These are phyloP conservation scores for Vigna unguiculata DNA, from an alignment of 306 rosid species.

Conservation along the genomic window DNA sequence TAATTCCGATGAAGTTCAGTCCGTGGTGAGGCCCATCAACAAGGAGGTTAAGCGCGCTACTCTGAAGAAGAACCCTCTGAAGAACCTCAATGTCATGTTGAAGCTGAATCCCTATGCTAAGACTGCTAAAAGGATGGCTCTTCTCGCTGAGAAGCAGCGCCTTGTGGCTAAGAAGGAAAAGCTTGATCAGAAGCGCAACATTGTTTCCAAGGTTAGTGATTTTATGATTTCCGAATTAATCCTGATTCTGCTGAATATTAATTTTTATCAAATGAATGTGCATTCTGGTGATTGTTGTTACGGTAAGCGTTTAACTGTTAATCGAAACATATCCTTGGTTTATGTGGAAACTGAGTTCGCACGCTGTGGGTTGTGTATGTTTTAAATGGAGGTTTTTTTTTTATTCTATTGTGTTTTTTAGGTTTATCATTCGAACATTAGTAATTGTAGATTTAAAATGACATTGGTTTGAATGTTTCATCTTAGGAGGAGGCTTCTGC, in stretches of 20 bases:
- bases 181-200: conserved; percentile 70
- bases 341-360: too few species aligned
- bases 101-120: conserved; percentile 78
- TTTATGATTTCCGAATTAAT: too few species aligned
- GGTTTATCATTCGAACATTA: not conserved
- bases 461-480: not conserved
- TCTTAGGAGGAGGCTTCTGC: conserved; percentile 76
- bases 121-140: conserved; percentile 76
- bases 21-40: conserved; percentile 74
- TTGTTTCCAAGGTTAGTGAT: conserved; percentile 55
- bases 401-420: too few species aligned
- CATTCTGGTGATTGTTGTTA: too few species aligned
- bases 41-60: conserved; percentile 64
- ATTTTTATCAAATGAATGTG: not conserved
- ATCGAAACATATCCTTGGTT: too few species aligned
- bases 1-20: conserved; percentile 82
- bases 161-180: conserved; percentile 72
- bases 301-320: too few species aligned
- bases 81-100: conserved; percentile 71
- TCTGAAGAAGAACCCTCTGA: conserved; percentile 78
- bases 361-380: too few species aligned
- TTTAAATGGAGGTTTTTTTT: too few species aligned
- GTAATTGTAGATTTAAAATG: not conserved
- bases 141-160: conserved; percentile 75
- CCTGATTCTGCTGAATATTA: too few species aligned